A percentile compares a stretch with the other conserved stretches of the same genome.
Evolutionary conservation across 164 flowering plant species (phyloP).

Genomic region (Umbilicus rupestris): DNA sequence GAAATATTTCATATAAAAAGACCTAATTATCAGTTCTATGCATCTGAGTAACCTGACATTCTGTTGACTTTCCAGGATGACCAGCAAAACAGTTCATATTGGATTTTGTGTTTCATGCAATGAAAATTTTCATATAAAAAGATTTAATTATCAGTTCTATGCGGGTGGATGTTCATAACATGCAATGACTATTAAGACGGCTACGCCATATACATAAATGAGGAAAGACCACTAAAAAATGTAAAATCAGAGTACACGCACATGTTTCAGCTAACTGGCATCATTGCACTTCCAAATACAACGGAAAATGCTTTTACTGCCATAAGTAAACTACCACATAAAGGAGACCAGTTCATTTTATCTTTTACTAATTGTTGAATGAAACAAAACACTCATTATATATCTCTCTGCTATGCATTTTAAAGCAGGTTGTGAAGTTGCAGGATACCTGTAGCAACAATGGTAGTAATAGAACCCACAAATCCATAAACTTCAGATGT

Average conservation of each 20-base stretch:
- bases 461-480: slow-evolving; percentile 76
- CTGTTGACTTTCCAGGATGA: too few species aligned
- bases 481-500: slow-evolving; percentile 89
- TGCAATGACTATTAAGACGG: too few species aligned
- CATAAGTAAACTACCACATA: background rate
- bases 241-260: background rate
- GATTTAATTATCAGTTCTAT: too few species aligned
- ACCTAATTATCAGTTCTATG: background rate
- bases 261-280: background rate
- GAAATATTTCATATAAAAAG: background rate
- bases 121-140: too few species aligned
- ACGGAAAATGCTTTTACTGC: background rate
- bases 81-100: too few species aligned
- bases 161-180: background rate
- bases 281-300: background rate
- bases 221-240: background rate
- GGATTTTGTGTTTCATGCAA: too few species aligned
- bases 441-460: slow-evolving; percentile 57
- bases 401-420: background rate
- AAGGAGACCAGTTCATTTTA: background rate
- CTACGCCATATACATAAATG: too few species aligned
- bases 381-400: background rate
- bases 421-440: background rate
- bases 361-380: background rate
- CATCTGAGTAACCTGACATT: too few species aligned